These are phyloP conservation scores for Aspergillus hiratsukae DNA, from an alignment of 2,329 filamentous ascomycete species.

Conservation along the genomic window DNA sequence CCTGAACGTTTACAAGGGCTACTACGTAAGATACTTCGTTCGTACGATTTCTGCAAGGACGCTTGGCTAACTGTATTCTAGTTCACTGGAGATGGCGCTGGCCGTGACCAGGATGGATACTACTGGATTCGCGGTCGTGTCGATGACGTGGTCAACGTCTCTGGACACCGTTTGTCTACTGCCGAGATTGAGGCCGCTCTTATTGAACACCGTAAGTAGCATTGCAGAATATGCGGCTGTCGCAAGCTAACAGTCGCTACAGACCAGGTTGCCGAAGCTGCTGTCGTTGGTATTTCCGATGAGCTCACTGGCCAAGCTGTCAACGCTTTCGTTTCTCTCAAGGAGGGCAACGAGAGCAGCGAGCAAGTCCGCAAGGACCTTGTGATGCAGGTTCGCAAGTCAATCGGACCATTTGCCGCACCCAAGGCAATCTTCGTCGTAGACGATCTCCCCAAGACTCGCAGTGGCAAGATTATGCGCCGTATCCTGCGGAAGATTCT, in stretches of 20 bases:
- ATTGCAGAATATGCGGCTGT: neutral
- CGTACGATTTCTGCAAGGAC: too few relatives aligned
- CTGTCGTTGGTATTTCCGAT: constrained; percentile 87
- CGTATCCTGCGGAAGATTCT: constrained; percentile 95
- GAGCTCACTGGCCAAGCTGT: constrained; percentile 96
- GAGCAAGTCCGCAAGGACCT: constrained; percentile 90
- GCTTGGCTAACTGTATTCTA: constrained; percentile 17
- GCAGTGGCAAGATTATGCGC: constrained; percentile 98
- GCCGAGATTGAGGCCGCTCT: constrained; percentile 97
- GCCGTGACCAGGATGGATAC: constrained; percentile 94
- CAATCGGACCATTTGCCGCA: constrained; percentile 93
- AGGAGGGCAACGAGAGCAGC: constrained; percentile 70
- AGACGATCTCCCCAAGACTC: constrained; percentile 91
- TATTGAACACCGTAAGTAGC: constrained; percentile 69
- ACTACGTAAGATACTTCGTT: constrained; percentile 68
- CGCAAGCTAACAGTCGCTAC: constrained; percentile 14
- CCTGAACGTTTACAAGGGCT: constrained; percentile 94
- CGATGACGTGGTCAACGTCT: constrained; percentile 97
- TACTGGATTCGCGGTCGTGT: constrained; percentile 99
- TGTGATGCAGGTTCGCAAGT: constrained; percentile 90
- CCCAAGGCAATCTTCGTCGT: constrained; percentile 91
- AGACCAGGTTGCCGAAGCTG: constrained; percentile 74
- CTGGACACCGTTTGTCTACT: constrained; percentile 90
- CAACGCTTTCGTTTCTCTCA: constrained; percentile 92
- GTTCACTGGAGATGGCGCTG: constrained; percentile 73